Conservation (phyloP, 352 stramenopile species). For the Phytophthora melonis region DNA sequence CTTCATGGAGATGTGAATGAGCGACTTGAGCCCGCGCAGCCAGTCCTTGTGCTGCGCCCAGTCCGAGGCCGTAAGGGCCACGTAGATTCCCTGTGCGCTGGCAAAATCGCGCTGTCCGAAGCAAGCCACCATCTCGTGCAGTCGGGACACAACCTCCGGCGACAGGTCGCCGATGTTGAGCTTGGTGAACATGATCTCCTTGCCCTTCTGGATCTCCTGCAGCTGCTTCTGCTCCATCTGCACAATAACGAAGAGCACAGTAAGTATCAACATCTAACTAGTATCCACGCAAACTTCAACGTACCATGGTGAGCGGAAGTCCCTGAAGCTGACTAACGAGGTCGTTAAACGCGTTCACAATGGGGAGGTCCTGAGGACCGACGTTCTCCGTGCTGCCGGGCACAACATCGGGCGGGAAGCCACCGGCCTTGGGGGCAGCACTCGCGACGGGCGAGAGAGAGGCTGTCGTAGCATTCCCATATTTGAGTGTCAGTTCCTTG, state of each 20-base stretch:
- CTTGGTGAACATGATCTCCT: constrained; percentile 90
- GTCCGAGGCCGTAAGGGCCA: constrained; percentile 92
- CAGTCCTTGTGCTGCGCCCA: constrained; percentile 98
- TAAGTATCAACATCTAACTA: constrained; percentile 4
- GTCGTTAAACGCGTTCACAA: constrained; percentile 86
- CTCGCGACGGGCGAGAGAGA: constrained; percentile 64
- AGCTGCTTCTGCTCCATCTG: constrained; percentile 91
- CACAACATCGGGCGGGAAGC: constrained; percentile 58
- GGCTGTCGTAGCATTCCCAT: constrained; percentile 77
- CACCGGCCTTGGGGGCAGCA: constrained; percentile 41
- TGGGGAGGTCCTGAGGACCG: constrained; percentile 73
- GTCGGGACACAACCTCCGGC: constrained; percentile 68
- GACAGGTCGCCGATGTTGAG: constrained; percentile 84
- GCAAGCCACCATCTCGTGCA: constrained; percentile 85
- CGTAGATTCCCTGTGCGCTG: constrained; percentile 87
- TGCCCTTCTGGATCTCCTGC: constrained; percentile 85
- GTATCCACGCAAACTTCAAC: constrained; percentile 23
- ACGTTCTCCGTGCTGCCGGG: constrained; percentile 82
- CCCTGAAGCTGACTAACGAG: constrained; percentile 76
- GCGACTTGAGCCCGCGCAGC: constrained; percentile 97
- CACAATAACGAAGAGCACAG: constrained; percentile 18
- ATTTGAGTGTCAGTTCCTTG: constrained; percentile 89
- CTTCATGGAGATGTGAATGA: constrained; percentile 96
- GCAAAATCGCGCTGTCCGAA: constrained; percentile 85
- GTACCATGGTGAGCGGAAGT: constrained; percentile 85